phyloP scores from a whole-genome alignment of 257 asterid species.

The Solanum pennellii region DNA sequence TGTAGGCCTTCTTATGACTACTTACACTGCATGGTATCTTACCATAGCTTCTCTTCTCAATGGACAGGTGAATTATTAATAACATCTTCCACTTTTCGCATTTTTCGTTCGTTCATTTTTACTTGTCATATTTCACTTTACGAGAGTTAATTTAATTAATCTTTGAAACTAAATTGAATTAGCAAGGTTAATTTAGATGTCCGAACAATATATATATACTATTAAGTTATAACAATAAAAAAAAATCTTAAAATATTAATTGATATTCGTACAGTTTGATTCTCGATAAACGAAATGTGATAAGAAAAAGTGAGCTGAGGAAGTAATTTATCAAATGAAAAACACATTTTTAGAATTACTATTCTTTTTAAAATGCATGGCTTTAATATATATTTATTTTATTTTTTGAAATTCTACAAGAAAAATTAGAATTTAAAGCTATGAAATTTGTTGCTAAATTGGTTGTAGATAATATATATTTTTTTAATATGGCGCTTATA shows the following conservation, averaged over 20 bases:
- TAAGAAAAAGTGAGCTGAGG: not conserved
- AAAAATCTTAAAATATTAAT: not conserved
- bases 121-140: not conserved
- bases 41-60: slow-evolving; percentile 67
- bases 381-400: not conserved
- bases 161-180: not conserved
- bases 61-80: slow-evolving; percentile 45
- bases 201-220: not conserved
- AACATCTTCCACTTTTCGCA: not conserved
- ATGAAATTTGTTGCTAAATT: not conserved
- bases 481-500: not conserved
- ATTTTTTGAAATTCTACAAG: not conserved
- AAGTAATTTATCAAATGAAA: not conserved
- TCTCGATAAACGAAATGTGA: not conserved
- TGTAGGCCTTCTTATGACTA: slow-evolving; percentile 68
- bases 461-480: not conserved
- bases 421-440: not conserved
- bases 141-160: accelerated
- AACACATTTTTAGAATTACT: not conserved
- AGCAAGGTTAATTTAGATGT: not conserved
- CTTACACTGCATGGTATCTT: slow-evolving; percentile 77
- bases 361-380: not conserved
- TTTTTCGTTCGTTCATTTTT: not conserved
- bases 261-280: not conserved
- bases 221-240: not conserved